Evolutionary conservation across 2,329 filamentous ascomycete species (phyloP), one percentile per base, ranked within the genome.

Genomic region (Rosellinia necatrix): DNA sequence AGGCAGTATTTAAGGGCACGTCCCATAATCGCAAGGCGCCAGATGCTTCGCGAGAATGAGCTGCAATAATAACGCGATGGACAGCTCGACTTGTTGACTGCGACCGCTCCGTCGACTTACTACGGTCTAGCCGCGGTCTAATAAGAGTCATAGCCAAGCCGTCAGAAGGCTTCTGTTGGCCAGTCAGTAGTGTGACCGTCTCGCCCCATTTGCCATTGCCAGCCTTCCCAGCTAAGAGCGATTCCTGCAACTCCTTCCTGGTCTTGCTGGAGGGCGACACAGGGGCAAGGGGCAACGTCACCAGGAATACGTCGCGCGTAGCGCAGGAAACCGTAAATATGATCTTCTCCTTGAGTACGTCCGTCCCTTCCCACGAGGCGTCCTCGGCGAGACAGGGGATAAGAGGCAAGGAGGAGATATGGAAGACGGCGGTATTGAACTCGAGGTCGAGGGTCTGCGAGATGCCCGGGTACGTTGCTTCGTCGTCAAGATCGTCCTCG

Each of bases 171-270:
- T 76, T 80, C 41, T 74, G 72, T 65, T 84, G 82, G 1, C 84
- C 83, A 15, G 72, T 71, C 6, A 88, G 75, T 9, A 79, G 67
- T 1, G 80, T 75, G 21, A 88, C 70, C 0, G 78, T 79, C 70
- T 88, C 85, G 6, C 84, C 84, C 83, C 85, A 88, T n/a, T 77
- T 78, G 34, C 84, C 84, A 27, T 79, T 82, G 15, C 85, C 85
- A 30, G 81, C 81, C 58, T 77, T 79, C 17, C 78, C 81, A 6
- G 79, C 78, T 47, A 84, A 67, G 8, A 85, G 74, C 55, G 75
- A 77, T 15, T 72, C 70, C 49, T 75, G 77, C 21, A 87, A 72
- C 56, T 85, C 81, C 3, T 77, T 74, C 9, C 83, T 75, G 2
- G 76, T 74, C 66, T 86, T 87, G 69, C 81, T 85, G 64, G 79